A percentile compares a stretch with the other conserved stretches of the same genome.
phyloP scores from a whole-genome alignment of 2,329 filamentous ascomycete genomes.

The Paraconiothyrium brasiliense region DNA sequence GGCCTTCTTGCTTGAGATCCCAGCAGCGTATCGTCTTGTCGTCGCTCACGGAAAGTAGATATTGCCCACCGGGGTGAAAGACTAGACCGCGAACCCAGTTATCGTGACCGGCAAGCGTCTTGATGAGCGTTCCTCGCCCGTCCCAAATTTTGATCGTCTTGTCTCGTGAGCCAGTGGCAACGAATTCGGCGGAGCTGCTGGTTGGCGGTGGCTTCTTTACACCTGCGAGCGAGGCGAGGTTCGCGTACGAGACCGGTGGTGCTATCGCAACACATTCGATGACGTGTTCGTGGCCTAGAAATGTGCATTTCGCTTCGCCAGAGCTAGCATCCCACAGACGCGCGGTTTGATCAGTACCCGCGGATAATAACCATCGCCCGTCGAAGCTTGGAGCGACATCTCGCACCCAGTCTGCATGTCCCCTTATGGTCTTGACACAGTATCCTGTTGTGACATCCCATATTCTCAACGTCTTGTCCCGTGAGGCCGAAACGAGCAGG shows the following conservation, averaged over 20 bases:
- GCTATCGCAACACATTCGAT: slow-evolving; percentile 89
- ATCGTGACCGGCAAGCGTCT: slow-evolving; percentile 86
- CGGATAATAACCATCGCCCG: slow-evolving; percentile 82
- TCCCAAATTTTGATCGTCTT: slow-evolving; percentile 94
- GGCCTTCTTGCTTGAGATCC: slow-evolving; percentile 90
- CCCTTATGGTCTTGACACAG: slow-evolving; percentile 87
- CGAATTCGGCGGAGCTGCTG: slow-evolving; percentile 81
- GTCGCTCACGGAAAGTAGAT: slow-evolving; percentile 83
- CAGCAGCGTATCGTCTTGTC: slow-evolving; percentile 94
- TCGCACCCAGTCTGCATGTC: slow-evolving; percentile 91
- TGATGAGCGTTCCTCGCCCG: slow-evolving; percentile 81
- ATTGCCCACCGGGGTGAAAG: slow-evolving; percentile 93
- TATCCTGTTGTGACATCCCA: slow-evolving; percentile 96
- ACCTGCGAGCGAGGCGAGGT: slow-evolving; percentile 80
- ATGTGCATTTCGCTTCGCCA: slow-evolving; percentile 78
- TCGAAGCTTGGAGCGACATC: slow-evolving; percentile 85
- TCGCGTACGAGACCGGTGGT: slow-evolving; percentile 78
- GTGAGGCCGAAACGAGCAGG: slow-evolving; percentile 83
- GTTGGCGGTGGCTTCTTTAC: slow-evolving; percentile 81
- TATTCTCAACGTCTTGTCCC: slow-evolving; percentile 84
- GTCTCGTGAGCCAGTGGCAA: slow-evolving; percentile 88
- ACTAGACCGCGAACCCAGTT: slow-evolving; percentile 90
- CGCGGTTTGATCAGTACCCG: slow-evolving; percentile 82
- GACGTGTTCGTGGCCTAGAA: slow-evolving; percentile 86
- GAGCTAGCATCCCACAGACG: slow-evolving; percentile 85